Evolutionary conservation across 495 filamentous ascomycete genomes (phyloP), one percentile per base, ranked within the genome.

Genomic region (Chaetomium tenue): DNA sequence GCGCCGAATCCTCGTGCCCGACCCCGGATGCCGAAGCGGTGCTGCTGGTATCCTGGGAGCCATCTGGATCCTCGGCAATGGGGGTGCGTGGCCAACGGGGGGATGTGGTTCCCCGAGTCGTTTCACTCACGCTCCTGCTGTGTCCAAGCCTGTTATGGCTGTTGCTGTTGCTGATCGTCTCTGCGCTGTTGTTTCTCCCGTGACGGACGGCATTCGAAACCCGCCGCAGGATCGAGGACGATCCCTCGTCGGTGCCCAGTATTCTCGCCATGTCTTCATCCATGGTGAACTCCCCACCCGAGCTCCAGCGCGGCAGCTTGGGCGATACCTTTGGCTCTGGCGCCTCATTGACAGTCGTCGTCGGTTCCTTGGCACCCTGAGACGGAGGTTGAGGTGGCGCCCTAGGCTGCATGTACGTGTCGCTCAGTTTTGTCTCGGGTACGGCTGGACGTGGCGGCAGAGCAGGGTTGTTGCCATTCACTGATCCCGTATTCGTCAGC

Each of bases 121-220:
- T 84, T 71, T 86, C 83, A 67, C 82, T 84, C 44, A 83, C 79
- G 59, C 82, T 84, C 53, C 83, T 77, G 48, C 77, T 79, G 63
- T 86, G 83, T 55, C 77, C 77, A 23, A 69, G 58, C 47, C 76
- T 75, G 53, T 66, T 51, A 6, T 61, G 37, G 57, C 63, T 63
- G 68, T 76, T 73, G 89, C 89, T 69, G 57, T 66, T 63, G 67
- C 75, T 73, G 89, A 89, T 70, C 8, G 73, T 72, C 56, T 82
- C 80, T 2, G 70, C 70, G 73, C 93, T 97, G 73, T 87, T 91
- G 74, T 89, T 96, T 51, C 95, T 86, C n/a, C 90, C 90, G 74
- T 99, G 94, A 55, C 91, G 91, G 42, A 97, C 91, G 26, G 91
- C 91, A 70, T 93, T 95, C 3, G 95, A 97, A 37, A 97, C 88